These are phyloP conservation scores for Buxus sempervirens DNA, from an alignment of 164 flowering plant genomes.

Conservation along the genomic window DNA sequence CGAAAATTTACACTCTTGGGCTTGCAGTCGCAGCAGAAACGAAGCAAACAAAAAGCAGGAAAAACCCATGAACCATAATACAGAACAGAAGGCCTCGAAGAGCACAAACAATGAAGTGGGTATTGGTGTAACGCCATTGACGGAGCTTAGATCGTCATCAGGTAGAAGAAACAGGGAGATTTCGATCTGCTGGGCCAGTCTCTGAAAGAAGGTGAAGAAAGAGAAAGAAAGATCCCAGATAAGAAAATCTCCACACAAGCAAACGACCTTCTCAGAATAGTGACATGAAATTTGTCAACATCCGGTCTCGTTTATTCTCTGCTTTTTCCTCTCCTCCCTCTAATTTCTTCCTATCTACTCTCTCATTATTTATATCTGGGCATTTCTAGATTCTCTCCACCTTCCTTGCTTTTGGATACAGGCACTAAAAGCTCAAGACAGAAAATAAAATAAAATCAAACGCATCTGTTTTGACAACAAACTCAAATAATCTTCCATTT, in stretches of 20 bases:
- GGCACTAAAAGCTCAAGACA: conserved; percentile 12
- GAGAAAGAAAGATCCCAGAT: conserved; percentile 91
- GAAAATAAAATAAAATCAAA: background rate
- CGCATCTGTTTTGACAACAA: conserved; percentile 1
- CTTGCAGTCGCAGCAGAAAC: conserved; percentile 16
- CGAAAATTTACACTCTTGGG: conserved; percentile 31
- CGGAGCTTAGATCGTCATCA: conserved; percentile 65
- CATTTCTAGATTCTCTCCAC: conserved; percentile 76
- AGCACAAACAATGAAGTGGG: conserved; percentile 31
- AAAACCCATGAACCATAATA: conserved; percentile 6
- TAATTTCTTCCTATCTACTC: no score
- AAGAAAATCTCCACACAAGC: conserved; percentile 77
- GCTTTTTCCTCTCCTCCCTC: conserved; percentile 46
- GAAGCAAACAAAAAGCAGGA: conserved; percentile 4
- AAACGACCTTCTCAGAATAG: conserved; percentile 91
- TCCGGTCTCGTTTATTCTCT: conserved; percentile 94
- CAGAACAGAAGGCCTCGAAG: background rate
- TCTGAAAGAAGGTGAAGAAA: conserved; percentile 28
- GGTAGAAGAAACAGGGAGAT: conserved; percentile 36
- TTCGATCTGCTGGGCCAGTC: conserved; percentile 79
- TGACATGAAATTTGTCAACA: conserved; percentile 99
- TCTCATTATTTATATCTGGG: conserved; percentile 13
- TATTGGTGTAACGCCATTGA: conserved; percentile 41
- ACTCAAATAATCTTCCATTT: background rate
- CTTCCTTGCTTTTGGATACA: conserved; percentile 45